phyloP scores from a whole-genome alignment of 768 basidiomycete genomes.

The Strobilomyces echinocephalus region DNA sequence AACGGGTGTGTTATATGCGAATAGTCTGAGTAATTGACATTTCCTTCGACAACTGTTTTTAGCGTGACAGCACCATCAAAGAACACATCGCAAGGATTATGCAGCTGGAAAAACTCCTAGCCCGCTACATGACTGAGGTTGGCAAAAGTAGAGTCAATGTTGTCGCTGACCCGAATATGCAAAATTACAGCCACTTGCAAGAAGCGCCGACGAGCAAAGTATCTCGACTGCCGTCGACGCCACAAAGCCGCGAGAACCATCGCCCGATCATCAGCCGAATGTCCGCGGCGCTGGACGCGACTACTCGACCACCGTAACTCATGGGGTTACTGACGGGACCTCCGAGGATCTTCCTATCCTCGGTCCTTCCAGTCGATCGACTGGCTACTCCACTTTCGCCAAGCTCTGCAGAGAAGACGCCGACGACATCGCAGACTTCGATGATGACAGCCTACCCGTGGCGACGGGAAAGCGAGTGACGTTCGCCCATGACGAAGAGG shows the following conservation, averaged over 20 bases:
- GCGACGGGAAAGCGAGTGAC: constrained; percentile 22
- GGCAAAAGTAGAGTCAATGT: constrained; percentile 11
- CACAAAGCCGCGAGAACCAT: constrained; percentile 7
- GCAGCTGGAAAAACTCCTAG: constrained; percentile 44
- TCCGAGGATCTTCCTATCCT: constrained; percentile 8
- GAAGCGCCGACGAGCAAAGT: constrained; percentile 10
- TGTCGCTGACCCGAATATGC: constrained; percentile 12
- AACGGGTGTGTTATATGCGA: constrained; percentile 35
- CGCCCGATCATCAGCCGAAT: constrained; percentile 15
- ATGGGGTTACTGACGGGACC: constrained; percentile 1
- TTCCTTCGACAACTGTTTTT: constrained; percentile 2
- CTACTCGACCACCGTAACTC: constrained; percentile 7
- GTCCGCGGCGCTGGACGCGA: constrained; percentile 17
- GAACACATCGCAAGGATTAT: constrained; percentile 41
- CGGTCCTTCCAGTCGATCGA: constrained; percentile 20
- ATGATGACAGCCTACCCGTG: constrained; percentile 15
- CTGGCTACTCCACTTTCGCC: constrained; percentile 20
- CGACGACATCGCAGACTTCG: constrained; percentile 25
- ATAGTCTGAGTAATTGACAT: constrained; percentile 2
- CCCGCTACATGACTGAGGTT: constrained; percentile 37
- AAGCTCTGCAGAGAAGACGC: constrained; percentile 24
- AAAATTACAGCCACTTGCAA: constrained; percentile 13
- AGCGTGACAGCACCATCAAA: constrained; percentile 48
- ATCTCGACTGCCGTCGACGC: constrained; percentile 9
- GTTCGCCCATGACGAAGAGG: constrained; percentile 18